Conservation (phyloP, 805 yeast genomes). For the Yarrowia keelungensis region DNA sequence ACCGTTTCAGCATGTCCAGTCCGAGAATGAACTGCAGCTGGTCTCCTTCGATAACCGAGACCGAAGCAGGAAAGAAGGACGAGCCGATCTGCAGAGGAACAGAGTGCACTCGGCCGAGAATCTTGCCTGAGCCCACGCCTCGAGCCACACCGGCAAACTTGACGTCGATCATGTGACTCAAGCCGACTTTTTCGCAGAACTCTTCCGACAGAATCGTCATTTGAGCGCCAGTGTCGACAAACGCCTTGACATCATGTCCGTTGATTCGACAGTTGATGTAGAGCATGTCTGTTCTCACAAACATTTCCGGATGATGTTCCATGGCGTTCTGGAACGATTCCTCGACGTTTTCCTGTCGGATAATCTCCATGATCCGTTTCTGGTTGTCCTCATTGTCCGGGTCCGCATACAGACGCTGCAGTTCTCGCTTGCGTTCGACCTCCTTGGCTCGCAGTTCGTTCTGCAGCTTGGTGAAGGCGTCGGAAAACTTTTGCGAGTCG, state of each 20-base stretch:
- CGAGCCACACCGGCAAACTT: slow-evolving; percentile 82
- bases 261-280: slow-evolving; percentile 80
- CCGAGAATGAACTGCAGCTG: slow-evolving; percentile 77
- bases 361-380: slow-evolving; percentile 67
- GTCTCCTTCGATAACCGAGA: slow-evolving; percentile 68
- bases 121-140: slow-evolving; percentile 86
- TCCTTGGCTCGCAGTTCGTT: slow-evolving; percentile 45
- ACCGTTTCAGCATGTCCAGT: slow-evolving; percentile 86
- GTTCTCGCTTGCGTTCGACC: slow-evolving; percentile 57
- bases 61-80: slow-evolving; percentile 67
- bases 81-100: slow-evolving; percentile 83
- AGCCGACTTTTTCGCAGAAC: slow-evolving; percentile 74
- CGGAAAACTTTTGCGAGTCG: slow-evolving; percentile 59
- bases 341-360: slow-evolving; percentile 74
- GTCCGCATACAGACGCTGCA: slow-evolving; percentile 61
- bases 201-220: slow-evolving; percentile 78
- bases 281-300: slow-evolving; percentile 82
- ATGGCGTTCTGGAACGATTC: slow-evolving; percentile 80
- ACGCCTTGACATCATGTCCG: slow-evolving; percentile 82
- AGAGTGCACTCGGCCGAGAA: slow-evolving; percentile 84
- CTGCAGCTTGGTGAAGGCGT: slow-evolving; percentile 48
- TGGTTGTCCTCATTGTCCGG: slow-evolving; percentile 78
- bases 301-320: slow-evolving; percentile 90
- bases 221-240: slow-evolving; percentile 97
- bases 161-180: slow-evolving; percentile 75